These are phyloP conservation scores for Penicillium coffeae DNA, from an alignment of 495 filamentous ascomycete genomes.

Conservation along the genomic window DNA sequence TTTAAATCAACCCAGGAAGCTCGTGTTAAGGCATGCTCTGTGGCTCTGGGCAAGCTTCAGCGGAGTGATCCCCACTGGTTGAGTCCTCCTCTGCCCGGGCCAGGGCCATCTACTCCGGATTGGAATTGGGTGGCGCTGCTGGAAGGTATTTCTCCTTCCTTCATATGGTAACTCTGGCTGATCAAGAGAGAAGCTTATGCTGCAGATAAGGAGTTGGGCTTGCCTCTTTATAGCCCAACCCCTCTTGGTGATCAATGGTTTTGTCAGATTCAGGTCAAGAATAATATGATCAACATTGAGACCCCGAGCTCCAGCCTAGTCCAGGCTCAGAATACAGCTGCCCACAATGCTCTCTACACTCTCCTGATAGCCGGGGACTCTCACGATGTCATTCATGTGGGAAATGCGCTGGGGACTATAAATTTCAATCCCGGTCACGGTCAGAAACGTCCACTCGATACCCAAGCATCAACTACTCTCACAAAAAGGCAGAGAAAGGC, in stretches of 20 bases:
- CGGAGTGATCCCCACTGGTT: conserved; percentile 21
- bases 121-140: conserved; percentile 33
- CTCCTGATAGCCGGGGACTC: conserved; percentile 12
- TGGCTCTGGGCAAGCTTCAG: conserved; percentile 21
- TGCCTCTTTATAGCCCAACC: conserved; percentile 21
- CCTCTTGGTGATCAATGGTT: conserved; percentile 11
- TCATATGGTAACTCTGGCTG: no score
- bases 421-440: no score
- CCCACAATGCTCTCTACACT: conserved; percentile 25
- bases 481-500: no score
- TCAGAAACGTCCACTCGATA: no score
- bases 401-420: no score
- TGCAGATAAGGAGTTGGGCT: conserved; percentile 6
- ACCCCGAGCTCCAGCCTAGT: conserved; percentile 2
- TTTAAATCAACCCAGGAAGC: conserved; percentile 10
- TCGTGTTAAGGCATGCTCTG: conserved; percentile 26
- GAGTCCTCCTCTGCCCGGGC: conserved; percentile 22
- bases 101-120: conserved; percentile 5
- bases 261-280: conserved; percentile 21
- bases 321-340: conserved; percentile 25
- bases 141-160: no score
- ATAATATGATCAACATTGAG: conserved; percentile 11
- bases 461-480: no score
- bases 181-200: conserved; percentile 22
- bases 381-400: not conserved